Conservation (phyloP, 331 rosid genomes). For the Saraca asoca region DNA sequence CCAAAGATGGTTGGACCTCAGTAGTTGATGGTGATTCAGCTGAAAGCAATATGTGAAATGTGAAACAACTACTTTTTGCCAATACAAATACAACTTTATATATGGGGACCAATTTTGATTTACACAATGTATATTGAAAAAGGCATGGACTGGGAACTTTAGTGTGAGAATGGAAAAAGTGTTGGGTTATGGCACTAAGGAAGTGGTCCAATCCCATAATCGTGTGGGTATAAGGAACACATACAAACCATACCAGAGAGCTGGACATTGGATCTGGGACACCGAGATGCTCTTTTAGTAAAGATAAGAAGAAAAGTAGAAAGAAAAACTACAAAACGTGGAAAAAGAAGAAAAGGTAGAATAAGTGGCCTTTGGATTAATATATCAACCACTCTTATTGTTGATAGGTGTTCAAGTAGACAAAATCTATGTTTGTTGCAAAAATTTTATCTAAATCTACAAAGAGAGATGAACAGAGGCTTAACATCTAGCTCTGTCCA, state of each 20-base stretch:
- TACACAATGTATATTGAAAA: too few relatives aligned
- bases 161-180: slow-evolving; percentile 2
- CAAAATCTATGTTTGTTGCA: too few relatives aligned
- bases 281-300: slow-evolving; percentile 20
- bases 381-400: too few relatives aligned
- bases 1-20: slow-evolving; percentile 14
- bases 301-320: slow-evolving; percentile 13
- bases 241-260: not conserved
- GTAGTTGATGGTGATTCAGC: slow-evolving; percentile 13
- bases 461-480: too few relatives aligned
- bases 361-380: too few relatives aligned
- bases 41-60: slow-evolving; percentile 16
- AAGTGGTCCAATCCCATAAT: slow-evolving; percentile 34
- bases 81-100: not conserved
- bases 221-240: not conserved
- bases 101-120: slow-evolving; percentile 28
- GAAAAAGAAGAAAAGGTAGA: not conserved
- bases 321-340: not conserved
- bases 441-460: not conserved
- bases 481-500: too few relatives aligned
- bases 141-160: too few relatives aligned
- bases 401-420: too few relatives aligned
- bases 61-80: slow-evolving; percentile 2
- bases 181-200: slow-evolving; percentile 3
- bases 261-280: slow-evolving; percentile 1